Base-by-base conservation (phyloP, 352 stramenopile species). In the Thalassiosira ordinaria region DNA sequence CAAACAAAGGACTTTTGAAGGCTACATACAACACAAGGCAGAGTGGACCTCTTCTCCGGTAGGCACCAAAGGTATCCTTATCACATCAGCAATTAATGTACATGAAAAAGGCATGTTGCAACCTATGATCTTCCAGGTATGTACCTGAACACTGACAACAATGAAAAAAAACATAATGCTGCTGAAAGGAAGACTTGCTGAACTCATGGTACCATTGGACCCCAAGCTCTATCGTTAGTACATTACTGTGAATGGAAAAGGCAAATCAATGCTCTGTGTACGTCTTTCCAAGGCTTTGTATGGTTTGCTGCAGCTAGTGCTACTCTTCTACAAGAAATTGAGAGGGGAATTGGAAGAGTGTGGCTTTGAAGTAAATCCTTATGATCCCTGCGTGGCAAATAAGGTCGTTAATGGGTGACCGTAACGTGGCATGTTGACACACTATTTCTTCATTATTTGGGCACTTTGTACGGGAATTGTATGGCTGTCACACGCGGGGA, bases 251-350 rank as follows among this genome's bases (percentile, higher is more conserved):
- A 31, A 5, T 5, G 18, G 9, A 8, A 56, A 39, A 2, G 65
- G 52, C 24, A 18, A 71, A 14, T 16, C 44, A 11, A 33, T 71
- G 2, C 29, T 75, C n/a, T 75, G 67, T 52, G 55, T 67, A 1
- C 6, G 26, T 8, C 53, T 75, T 0, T n/a, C 47, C 1, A 83
- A 81, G 22, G 73, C 70, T 11, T 35, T 89, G 8, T 89, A 87
- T 41, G 78, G 82, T n/a, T 73, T 74, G 16, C 13, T 84, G 0
- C 44, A 78, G 13, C 44, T 37, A 27, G 49, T 68, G n/a, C 27
- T 72, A 1, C 57, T 81, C n/a, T 84, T 83, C 26, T 87, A 77
- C 62, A 20, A 61, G 6, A 61, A 81, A 24, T 44, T 87, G 24
- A 2, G 1, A 26, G 18, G 6, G 8, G 53, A 63, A 27, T 22